Base-by-base conservation (phyloP, 1,139 yeast species). In the Petasospora rhodanensis region DNA sequence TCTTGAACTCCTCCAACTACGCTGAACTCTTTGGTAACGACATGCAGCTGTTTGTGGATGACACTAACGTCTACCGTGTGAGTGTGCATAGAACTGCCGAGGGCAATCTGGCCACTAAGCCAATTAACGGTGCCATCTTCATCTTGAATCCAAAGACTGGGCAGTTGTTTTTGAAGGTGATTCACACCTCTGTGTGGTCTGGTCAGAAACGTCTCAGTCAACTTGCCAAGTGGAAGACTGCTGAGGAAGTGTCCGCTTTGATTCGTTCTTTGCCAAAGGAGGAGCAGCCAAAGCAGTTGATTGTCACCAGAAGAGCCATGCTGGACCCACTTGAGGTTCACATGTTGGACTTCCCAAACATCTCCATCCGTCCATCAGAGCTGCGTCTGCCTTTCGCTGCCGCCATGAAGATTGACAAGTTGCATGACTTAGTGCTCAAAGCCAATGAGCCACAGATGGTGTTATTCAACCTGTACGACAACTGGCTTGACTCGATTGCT, bases 211-310 rank as follows among this genome's bases (percentile, higher is more conserved):
- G 97, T 50, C 68, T 91, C 46, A 85, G 95, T 18, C 97, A 91
- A 55, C 65, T 93, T 42, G 93, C 97, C 1, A 91, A 91, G 55
- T 93, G 98, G 98, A 91, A 91, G 56, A 81, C 97, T 2, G 98
- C 98, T 0, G 99, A 93, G 59, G 98, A 91, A 61, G 95, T 87
- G 17, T 91, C 96, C 9, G 95, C 96, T 0, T 65, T 91, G 44
- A 73, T 91, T 17, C 70, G 96, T 30, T 85, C 97, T 0, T 62
- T 91, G 38, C 97, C 97, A 1, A 71, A 76, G 36, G 96, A 91
- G 54, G 96, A 91, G 57, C 96, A 89, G 52, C 98, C 98, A 2
- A 82, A 82, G 50, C 96, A 89, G 57, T 66, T 93, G 38, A 84
- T 91, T 54, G 89, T 85, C 9, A 83, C 96, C 0, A 68, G 97